A percentile compares a stretch with the other conserved stretches of the same genome.
Evolutionary conservation across 1,284 basidiomycete species (phyloP).

Genomic region (Schizopora paradoxa): DNA sequence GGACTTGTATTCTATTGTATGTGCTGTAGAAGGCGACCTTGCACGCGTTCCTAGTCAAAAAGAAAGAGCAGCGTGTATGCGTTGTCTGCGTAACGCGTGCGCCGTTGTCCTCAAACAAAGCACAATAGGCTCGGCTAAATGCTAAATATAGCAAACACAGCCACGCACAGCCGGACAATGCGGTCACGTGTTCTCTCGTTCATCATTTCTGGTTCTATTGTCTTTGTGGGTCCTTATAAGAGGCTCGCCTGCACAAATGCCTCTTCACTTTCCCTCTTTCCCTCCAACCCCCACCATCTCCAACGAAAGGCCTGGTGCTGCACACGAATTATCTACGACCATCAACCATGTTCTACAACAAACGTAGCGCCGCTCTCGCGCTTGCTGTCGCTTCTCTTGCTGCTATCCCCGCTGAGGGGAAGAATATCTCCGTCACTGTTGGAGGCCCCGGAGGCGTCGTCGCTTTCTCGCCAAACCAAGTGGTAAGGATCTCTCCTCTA

Average conservation of each 20-base stretch:
- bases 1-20: not conserved
- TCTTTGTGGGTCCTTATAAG: not conserved
- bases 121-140: not conserved
- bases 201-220: not conserved
- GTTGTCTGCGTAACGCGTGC: not conserved
- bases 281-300: conserved; percentile 8
- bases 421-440: conserved; percentile 43
- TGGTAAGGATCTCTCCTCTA: not conserved
- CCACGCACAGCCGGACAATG: no score
- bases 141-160: no score
- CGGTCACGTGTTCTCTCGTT: no score
- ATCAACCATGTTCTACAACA: conserved; percentile 4
- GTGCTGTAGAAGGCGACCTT: no score
- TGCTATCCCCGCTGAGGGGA: conserved; percentile 28
- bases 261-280: conserved; percentile 3
- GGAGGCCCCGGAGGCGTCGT: conserved; percentile 50
- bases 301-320: conserved; percentile 5
- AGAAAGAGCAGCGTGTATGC: not conserved
- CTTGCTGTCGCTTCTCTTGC: conserved; percentile 25
- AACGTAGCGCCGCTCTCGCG: conserved; percentile 15
- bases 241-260: not conserved
- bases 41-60: not conserved
- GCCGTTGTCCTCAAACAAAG: not conserved
- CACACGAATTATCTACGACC: no score
- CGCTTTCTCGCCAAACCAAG: conserved; percentile 24